A percentile compares a stretch with the other conserved stretches of the same genome.
Evolutionary conservation across 2,329 filamentous ascomycete genomes (phyloP).

Genomic region (Colletotrichum chlorophyti): DNA sequence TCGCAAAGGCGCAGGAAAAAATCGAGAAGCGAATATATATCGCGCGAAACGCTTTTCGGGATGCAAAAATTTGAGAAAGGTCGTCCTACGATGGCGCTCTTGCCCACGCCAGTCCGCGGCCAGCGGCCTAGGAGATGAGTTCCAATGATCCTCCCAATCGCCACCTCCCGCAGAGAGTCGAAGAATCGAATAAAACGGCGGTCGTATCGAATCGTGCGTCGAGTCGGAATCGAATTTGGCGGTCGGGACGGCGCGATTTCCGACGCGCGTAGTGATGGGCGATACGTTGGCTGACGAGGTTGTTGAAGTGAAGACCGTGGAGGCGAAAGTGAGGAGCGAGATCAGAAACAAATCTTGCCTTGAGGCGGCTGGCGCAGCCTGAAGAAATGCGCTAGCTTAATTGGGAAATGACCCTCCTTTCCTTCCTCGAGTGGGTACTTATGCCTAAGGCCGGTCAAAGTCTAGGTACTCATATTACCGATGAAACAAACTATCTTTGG

Average conservation of each 20-base stretch:
- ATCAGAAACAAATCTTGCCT: slow-evolving; percentile 53
- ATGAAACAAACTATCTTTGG: background rate
- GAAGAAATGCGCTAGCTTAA: slow-evolving; percentile 40
- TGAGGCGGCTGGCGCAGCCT: slow-evolving; percentile 43
- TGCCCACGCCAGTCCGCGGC: slow-evolving; percentile 51
- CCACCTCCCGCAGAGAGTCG: slow-evolving; percentile 43
- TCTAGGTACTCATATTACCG: slow-evolving; percentile 5
- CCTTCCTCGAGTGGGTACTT: slow-evolving; percentile 30
- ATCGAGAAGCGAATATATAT: slow-evolving; percentile 32
- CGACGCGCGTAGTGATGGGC: slow-evolving; percentile 60
- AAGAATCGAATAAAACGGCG: slow-evolving; percentile 44
- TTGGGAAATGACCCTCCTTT: slow-evolving; percentile 33
- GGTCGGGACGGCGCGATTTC: slow-evolving; percentile 49
- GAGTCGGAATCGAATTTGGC: slow-evolving; percentile 41
- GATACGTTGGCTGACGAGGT: slow-evolving; percentile 35
- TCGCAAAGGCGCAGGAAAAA: slow-evolving; percentile 32
- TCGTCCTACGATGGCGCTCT: slow-evolving; percentile 49
- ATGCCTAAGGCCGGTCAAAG: slow-evolving; percentile 8
- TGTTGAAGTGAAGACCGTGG: slow-evolving; percentile 43
- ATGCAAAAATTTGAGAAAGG: slow-evolving; percentile 41
- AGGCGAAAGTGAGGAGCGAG: slow-evolving; percentile 46
- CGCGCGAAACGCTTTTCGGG: slow-evolving; percentile 34
- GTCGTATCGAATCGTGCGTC: slow-evolving; percentile 40
- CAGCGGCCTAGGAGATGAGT: slow-evolving; percentile 55
- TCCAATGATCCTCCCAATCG: slow-evolving; percentile 53